Base-by-base conservation (phyloP, 2,329 filamentous ascomycete genomes). In the Cladosporium sp. region DNA sequence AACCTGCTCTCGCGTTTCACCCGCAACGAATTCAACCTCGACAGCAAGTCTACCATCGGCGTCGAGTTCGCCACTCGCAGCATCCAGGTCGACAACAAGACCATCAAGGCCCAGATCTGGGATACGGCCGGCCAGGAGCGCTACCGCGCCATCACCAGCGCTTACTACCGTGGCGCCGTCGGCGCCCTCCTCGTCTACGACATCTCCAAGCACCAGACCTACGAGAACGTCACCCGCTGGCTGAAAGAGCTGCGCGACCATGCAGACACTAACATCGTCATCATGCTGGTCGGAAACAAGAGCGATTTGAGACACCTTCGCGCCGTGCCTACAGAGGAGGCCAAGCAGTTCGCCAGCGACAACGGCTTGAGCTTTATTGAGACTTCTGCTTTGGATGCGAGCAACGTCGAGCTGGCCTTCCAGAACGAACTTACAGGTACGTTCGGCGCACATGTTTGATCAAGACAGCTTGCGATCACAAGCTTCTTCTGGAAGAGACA, bases 81-180 rank as follows among this genome's bases (percentile, higher is more conserved):
- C 61, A 98, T 98, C 70, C 92, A 97, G 75, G 93, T 98, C 67
- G 93, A 98, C 75, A 87, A 88, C 68, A 98, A 98, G 82, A 98
- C 93, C 58, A 98, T 98, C 84, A 98, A 98, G 81, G 93, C 93
- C 63, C 93, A 98, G 78, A 98, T 98, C 67, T 98, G 94, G 93
- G 93, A 98, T 78, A 98, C 93, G 53, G 93, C 93, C 60, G 93
- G 93, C 61, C 93, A 98, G 78, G 93, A 98, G 76, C 86, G 93
- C 71, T 98, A 97, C 78, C 88, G 94, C 70, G 93, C 93, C 70
- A 98, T 98, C 72, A 98, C 93, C 62, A 96, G 93, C 53, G 93
- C 93, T 61, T 98, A 98, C 79, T 98, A 98, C 76, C 87, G 93
- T 65, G 94, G 93, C 66, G 94, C 93, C 49, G 93, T 98, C 51